These are phyloP conservation scores for Cyclospora cayetanensis DNA, from an alignment of 169 alveolate species.

Conservation along the genomic window DNA sequence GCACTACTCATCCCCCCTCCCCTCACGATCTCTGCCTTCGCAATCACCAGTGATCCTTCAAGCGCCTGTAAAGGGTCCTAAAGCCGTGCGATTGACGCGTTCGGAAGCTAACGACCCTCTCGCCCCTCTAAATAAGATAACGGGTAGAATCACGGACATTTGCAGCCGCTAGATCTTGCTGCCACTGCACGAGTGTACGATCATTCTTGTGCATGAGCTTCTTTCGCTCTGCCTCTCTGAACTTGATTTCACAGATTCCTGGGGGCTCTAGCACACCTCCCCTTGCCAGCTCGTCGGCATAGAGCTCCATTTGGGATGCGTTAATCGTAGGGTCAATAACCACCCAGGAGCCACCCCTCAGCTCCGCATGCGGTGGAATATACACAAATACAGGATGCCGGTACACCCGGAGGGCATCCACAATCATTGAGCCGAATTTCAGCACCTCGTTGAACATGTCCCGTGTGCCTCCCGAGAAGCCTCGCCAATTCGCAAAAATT, in stretches of 20 bases:
- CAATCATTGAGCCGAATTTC: constrained; percentile 85
- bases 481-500: constrained; percentile 80
- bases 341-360: constrained; percentile 93
- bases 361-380: constrained; percentile 86
- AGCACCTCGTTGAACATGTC: constrained; percentile 84
- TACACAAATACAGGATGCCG: constrained; percentile 85
- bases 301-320: constrained; percentile 85
- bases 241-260: constrained; percentile 72
- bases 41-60: neutral
- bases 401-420: constrained; percentile 83
- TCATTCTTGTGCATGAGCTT: constrained; percentile 69
- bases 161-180: constrained; percentile 38
- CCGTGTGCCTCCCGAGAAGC: constrained; percentile 83
- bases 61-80: neutral
- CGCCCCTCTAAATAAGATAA: no score
- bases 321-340: constrained; percentile 86
- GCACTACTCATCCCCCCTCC: neutral
- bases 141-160: no score
- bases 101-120: no score
- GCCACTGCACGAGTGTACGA: neutral
- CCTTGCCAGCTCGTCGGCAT: constrained; percentile 84
- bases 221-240: constrained; percentile 51
- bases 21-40: neutral
- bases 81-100: neutral
- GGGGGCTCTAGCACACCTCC: constrained; percentile 88